Evolutionary conservation across 768 basidiomycete genomes (phyloP).

Genomic region (Hericium rajendrae): DNA sequence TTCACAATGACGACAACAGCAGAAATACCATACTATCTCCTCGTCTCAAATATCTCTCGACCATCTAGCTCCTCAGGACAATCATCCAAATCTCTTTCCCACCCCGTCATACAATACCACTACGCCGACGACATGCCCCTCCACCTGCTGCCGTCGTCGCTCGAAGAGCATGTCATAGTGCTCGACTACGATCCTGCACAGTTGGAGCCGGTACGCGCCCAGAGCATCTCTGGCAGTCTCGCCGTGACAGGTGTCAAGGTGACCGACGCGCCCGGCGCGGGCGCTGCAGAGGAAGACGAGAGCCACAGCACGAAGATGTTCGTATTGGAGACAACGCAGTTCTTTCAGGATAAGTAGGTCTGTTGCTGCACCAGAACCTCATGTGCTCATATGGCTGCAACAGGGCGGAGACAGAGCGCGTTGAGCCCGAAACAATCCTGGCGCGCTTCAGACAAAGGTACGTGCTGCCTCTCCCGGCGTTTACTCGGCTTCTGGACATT

Average conservation of each 20-base stretch:
- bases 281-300: slow-evolving; percentile 34
- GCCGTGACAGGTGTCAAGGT: slow-evolving; percentile 52
- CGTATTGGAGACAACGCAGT: slow-evolving; percentile 55
- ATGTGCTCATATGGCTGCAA: not conserved
- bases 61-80: slow-evolving; percentile 19
- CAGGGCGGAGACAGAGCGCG: slow-evolving; percentile 25
- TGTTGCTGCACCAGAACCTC: not conserved
- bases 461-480: not conserved
- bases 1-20: not conserved
- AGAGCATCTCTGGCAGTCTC: slow-evolving; percentile 38
- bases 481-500: slow-evolving; percentile 3
- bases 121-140: slow-evolving; percentile 71
- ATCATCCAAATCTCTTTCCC: slow-evolving; percentile 34
- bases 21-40: slow-evolving; percentile 53
- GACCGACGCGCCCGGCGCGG: slow-evolving; percentile 66
- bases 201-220: slow-evolving; percentile 32
- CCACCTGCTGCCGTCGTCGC: slow-evolving; percentile 47
- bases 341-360: slow-evolving; percentile 38
- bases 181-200: slow-evolving; percentile 53
- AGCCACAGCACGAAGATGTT: slow-evolving; percentile 58
- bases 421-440: slow-evolving; percentile 41
- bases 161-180: slow-evolving; percentile 64
- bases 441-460: slow-evolving; percentile 65
- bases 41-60: slow-evolving; percentile 42
- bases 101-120: slow-evolving; percentile 73